Conservation (phyloP, 441 rosid genomes). For the Populus hybrid region DNA sequence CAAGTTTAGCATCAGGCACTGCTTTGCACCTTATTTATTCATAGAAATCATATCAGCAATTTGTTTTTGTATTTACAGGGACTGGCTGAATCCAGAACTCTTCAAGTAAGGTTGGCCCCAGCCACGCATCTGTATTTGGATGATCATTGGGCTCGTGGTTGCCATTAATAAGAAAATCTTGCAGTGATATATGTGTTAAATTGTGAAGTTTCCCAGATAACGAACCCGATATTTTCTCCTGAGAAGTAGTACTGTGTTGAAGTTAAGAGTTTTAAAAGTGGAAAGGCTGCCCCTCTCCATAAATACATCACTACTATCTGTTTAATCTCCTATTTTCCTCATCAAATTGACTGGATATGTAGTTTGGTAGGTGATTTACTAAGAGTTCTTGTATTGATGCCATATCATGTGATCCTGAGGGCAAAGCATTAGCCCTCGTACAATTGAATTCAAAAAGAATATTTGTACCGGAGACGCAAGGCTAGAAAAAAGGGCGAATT, state of each 20-base stretch:
- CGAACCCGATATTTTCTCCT: neutral
- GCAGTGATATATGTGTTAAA: neutral
- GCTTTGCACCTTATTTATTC: neutral
- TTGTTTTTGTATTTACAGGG: constrained; percentile 47
- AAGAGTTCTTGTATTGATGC: neutral
- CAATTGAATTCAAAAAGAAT: neutral
- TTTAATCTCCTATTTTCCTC: no score
- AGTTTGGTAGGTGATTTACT: neutral
- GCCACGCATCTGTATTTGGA: constrained; percentile 3
- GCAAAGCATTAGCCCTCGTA: neutral
- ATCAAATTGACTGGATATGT: neutral
- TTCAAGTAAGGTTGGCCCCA: constrained; percentile 46
- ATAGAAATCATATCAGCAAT: neutral
- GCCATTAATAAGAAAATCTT: neutral
- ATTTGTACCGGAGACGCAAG: neutral
- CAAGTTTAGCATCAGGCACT: neutral
- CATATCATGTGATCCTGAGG: neutral
- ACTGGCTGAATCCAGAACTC: constrained; percentile 88
- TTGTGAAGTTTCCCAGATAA: neutral
- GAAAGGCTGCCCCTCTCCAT: neutral
- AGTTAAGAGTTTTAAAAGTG: neutral
- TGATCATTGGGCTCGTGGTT: constrained; percentile 1
- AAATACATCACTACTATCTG: no score
- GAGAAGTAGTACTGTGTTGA: neutral
- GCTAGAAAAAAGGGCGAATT: neutral